Percentiles rank a stretch among this genome's conserved stretches.
Conservation (phyloP, 345 rosid species). For the Hypericum androsaemum region DNA sequence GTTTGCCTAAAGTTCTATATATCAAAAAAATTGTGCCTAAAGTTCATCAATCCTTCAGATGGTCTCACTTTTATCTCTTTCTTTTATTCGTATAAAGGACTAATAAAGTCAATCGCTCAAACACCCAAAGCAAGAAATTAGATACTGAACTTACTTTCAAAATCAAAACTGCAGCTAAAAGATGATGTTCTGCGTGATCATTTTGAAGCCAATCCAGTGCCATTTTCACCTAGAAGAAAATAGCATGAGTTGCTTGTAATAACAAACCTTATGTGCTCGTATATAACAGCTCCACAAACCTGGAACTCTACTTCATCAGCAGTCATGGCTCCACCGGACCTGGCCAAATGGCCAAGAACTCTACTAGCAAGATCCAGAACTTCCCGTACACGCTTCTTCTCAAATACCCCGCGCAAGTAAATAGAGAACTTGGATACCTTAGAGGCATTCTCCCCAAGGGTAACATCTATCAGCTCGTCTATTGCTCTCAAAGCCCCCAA, state of each 20-base stretch:
- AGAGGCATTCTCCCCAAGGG: constrained; percentile 91
- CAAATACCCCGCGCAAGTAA: constrained; percentile 70
- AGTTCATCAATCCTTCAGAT: too few relatives aligned
- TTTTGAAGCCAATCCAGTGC: constrained; percentile 89
- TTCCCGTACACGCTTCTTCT: constrained; percentile 72
- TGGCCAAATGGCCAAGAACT: constrained; percentile 94
- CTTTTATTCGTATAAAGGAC: too few relatives aligned
- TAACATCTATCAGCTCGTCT: constrained; percentile 86
- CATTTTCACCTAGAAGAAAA: constrained; percentile 49
- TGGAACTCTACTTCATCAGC: constrained; percentile 97
- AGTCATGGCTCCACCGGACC: constrained; percentile 99
- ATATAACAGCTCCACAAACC: constrained; percentile 30
- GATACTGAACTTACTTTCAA: constrained; percentile 48
- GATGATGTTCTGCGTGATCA: constrained; percentile 81
- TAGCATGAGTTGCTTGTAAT: constrained; percentile 7
- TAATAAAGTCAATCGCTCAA: not conserved
- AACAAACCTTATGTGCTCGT: not conserved
- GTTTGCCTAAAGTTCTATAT: too few relatives aligned
- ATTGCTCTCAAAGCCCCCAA: constrained; percentile 85
- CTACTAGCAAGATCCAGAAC: constrained; percentile 80
- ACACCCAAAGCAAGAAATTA: not conserved
- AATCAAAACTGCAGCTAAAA: constrained; percentile 84
- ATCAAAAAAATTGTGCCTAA: too few relatives aligned
- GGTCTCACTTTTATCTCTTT: too few relatives aligned
- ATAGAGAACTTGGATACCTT: constrained; percentile 80